Evolutionary conservation across 768 basidiomycete species (phyloP).

Genomic region (Rhodocollybia butyracea): DNA sequence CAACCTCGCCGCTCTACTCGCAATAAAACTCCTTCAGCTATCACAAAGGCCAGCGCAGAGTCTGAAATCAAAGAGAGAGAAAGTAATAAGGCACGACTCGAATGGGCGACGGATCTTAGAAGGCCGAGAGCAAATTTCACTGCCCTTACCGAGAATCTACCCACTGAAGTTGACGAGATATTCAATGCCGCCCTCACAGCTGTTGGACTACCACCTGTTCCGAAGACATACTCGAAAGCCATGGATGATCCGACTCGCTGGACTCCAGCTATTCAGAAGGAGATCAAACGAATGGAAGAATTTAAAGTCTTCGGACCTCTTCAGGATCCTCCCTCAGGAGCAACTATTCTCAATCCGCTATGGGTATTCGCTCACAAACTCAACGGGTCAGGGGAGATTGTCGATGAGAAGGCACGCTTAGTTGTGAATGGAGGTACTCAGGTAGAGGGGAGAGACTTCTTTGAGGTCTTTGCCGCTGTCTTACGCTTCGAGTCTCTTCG

Average conservation of each 20-base stretch:
- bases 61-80: too few relatives aligned
- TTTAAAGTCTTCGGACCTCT: not conserved
- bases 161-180: not conserved
- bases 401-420: constrained; percentile 12
- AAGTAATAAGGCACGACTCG: too few relatives aligned
- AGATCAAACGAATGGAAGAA: not conserved
- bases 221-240: not conserved
- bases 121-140: too few relatives aligned
- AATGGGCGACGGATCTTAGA: too few relatives aligned
- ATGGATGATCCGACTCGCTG: not conserved
- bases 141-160: too few relatives aligned
- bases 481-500: constrained; percentile 17
- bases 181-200: not conserved
- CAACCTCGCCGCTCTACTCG: too few relatives aligned
- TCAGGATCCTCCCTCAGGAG: not conserved
- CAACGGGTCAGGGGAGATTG: constrained; percentile 18
- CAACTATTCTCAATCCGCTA: not conserved
- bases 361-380: constrained; percentile 4
- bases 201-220: not conserved
- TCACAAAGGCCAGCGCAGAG: too few relatives aligned
- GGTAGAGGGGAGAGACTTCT: constrained; percentile 27
- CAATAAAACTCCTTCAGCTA: too few relatives aligned
- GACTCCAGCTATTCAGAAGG: not conserved
- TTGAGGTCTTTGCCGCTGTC: constrained; percentile 24
- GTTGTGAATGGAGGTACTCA: constrained; percentile 34